Conservation (phyloP, 192 early-diverging fungal species). For the Coemansia sp. region DNA sequence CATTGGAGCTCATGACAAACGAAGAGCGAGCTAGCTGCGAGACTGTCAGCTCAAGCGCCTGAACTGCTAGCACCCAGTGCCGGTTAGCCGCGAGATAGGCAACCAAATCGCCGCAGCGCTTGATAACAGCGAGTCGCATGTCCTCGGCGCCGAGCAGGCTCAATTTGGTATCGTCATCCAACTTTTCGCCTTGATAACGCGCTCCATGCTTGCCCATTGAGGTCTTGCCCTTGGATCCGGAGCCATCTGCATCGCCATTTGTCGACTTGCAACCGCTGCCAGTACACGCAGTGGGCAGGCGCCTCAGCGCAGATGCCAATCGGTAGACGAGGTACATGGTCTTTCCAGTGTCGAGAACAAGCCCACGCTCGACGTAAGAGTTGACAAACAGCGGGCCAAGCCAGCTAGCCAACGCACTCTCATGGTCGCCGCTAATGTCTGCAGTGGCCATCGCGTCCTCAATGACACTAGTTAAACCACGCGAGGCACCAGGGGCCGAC, state of each 20-base stretch:
- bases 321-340: slow-evolving; percentile 54
- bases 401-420: slow-evolving; percentile 23
- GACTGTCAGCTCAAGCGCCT: slow-evolving; percentile 24
- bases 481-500: not conserved
- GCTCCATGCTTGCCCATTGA: not conserved
- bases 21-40: slow-evolving; percentile 39
- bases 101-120: slow-evolving; percentile 29
- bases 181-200: not conserved
- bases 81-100: slow-evolving; percentile 25
- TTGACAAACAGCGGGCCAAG: slow-evolving; percentile 51
- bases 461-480: not conserved
- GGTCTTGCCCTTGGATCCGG: slow-evolving; percentile 5
- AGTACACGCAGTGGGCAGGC: slow-evolving; percentile 15
- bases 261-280: not conserved
- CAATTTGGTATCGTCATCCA: slow-evolving; percentile 9
- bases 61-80: slow-evolving; percentile 47
- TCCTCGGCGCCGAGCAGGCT: slow-evolving; percentile 11
- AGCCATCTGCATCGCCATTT: slow-evolving; percentile 3
- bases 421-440: slow-evolving; percentile 1
- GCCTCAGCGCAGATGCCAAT: slow-evolving; percentile 24
- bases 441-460: slow-evolving; percentile 4
- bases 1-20: slow-evolving; percentile 15
- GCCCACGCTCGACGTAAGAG: slow-evolving; percentile 57
- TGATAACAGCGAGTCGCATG: slow-evolving; percentile 19
- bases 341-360: slow-evolving; percentile 60